phyloP scores from a whole-genome alignment of 2,329 filamentous ascomycete species.

The Botryotinia convoluta region DNA sequence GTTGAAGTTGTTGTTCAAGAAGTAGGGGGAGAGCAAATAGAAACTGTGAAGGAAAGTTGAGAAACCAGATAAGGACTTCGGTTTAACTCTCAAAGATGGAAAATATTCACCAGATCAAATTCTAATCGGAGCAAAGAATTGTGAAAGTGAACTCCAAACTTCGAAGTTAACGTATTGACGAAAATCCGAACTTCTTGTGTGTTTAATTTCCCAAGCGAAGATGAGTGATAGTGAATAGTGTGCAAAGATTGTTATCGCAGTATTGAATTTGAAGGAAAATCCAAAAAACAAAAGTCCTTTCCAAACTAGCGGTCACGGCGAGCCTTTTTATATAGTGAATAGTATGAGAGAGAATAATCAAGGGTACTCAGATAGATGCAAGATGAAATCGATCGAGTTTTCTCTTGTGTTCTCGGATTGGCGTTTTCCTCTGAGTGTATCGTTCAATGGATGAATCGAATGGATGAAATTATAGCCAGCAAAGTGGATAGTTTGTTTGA shows the following conservation, averaged over 20 bases:
- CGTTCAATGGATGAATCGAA: not conserved
- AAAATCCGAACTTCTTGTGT: not conserved
- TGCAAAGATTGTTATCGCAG: not conserved
- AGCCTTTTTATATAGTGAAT: constrained; percentile 5
- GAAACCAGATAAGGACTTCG: not conserved
- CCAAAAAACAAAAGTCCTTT: constrained; percentile 1
- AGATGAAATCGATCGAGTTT: constrained; percentile 5
- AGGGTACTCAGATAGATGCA: not conserved
- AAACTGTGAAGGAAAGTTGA: not conserved
- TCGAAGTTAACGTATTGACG: not conserved
- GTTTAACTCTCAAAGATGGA: not conserved
- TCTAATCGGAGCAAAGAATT: not conserved
- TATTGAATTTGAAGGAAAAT: not conserved
- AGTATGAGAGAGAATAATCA: constrained; percentile 6
- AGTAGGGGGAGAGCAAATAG: not conserved
- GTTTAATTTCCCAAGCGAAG: not conserved
- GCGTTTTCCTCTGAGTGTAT: not conserved
- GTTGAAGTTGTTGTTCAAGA: not conserved
- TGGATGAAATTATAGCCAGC: constrained; percentile 1
- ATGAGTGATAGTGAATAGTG: not conserved
- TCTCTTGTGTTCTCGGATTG: not conserved
- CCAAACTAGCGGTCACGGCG: constrained; percentile 6
- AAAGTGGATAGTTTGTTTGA: constrained; percentile 1
- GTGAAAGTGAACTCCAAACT: not conserved
- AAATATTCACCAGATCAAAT: constrained; percentile 6